Percentiles rank a stretch among this genome's conserved stretches.
Evolutionary conservation across 495 filamentous ascomycete species (phyloP).

Genomic region (Geoglossum glabrum): DNA sequence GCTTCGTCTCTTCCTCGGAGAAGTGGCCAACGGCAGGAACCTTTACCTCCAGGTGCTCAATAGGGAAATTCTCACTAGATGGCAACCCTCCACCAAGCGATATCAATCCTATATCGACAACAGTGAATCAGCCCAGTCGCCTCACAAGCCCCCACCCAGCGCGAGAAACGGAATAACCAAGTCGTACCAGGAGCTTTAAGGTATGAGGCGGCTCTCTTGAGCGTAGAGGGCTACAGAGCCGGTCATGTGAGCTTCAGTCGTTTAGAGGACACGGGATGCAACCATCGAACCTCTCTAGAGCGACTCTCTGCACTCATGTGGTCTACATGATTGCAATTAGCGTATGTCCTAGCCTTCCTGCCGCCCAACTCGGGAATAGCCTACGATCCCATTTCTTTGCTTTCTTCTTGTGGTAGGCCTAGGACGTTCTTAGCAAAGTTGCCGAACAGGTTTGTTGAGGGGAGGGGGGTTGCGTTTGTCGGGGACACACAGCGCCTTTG

Average conservation of each 20-base stretch:
- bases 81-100: constrained; percentile 86
- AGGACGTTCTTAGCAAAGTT: not conserved
- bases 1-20: constrained; percentile 37
- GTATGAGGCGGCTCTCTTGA: constrained; percentile 54
- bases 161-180: constrained; percentile 19
- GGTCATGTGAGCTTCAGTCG: not conserved
- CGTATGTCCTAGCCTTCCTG: not conserved
- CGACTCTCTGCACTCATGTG: constrained; percentile 35
- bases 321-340: constrained; percentile 19
- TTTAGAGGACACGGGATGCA: not conserved
- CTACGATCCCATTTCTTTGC: constrained; percentile 59
- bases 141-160: not conserved
- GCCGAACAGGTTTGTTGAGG: not conserved
- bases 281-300: constrained; percentile 15
- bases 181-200: constrained; percentile 36
- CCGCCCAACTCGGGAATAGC: not conserved
- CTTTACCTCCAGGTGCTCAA: constrained; percentile 46
- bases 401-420: constrained; percentile 42
- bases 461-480: not conserved
- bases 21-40: constrained; percentile 49
- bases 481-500: constrained; percentile 39
- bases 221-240: constrained; percentile 8
- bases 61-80: constrained; percentile 74
- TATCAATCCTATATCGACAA: constrained; percentile 32
- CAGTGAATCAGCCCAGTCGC: not conserved